Conservation (phyloP, 169 alveolate species). For the Amoebophrya sp. region DNA sequence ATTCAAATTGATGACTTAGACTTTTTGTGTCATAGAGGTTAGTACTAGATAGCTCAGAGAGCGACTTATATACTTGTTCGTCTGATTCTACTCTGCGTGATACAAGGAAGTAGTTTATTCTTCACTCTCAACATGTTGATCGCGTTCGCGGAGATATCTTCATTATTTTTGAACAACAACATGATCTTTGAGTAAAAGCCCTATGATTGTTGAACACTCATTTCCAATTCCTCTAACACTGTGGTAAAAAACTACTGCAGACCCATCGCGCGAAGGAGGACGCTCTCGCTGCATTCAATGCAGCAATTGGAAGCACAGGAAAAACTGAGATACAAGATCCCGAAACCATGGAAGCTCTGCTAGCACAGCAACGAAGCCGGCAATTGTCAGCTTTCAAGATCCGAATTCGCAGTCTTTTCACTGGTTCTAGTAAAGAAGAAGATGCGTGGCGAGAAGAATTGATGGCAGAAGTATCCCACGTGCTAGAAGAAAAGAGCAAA, state of each 20-base stretch:
- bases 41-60: too few relatives aligned
- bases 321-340: background rate
- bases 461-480: background rate
- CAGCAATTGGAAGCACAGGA: background rate
- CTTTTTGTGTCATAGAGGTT: too few relatives aligned
- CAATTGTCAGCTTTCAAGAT: background rate
- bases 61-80: background rate
- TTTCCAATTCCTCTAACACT: too few relatives aligned
- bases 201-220: background rate
- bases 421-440: background rate
- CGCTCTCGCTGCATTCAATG: background rate
- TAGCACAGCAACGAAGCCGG: background rate
- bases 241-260: too few relatives aligned
- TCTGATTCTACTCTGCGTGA: background rate
- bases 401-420: background rate
- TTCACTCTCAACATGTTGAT: too few relatives aligned
- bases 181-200: background rate
- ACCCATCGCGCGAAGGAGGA: constrained; percentile 2
- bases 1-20: too few relatives aligned
- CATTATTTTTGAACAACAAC: background rate
- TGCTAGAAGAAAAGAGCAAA: background rate
- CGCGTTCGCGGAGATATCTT: background rate
- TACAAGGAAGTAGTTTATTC: background rate
- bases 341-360: background rate
- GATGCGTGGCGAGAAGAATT: background rate